These are phyloP conservation scores for Paramecium primaurelia DNA, from an alignment of 73 alveolate species.

Conservation along the genomic window DNA sequence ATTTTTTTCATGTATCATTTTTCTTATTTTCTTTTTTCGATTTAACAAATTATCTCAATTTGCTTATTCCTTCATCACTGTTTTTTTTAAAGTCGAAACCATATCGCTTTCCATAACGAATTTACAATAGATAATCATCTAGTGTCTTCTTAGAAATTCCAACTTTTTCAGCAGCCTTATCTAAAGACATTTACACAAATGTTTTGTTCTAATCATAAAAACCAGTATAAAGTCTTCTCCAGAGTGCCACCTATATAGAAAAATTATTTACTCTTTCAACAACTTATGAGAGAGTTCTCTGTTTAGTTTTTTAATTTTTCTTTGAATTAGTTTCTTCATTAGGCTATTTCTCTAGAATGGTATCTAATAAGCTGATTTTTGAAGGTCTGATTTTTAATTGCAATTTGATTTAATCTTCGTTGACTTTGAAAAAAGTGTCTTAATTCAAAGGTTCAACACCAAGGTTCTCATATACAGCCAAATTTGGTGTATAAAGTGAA, in stretches of 20 bases:
- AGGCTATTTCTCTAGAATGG: not conserved
- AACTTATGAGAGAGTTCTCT: slow-evolving; percentile 8
- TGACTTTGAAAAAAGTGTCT: not conserved
- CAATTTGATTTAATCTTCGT: not conserved
- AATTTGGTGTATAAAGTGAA: not conserved
- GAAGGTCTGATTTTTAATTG: not conserved
- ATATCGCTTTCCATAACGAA: slow-evolving; percentile 50
- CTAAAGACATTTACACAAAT: slow-evolving; percentile 74
- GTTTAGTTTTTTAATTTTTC: not conserved
- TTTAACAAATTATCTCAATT: slow-evolving; percentile 26
- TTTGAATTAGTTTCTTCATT: not conserved
- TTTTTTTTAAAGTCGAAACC: slow-evolving; percentile 29
- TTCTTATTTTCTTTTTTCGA: slow-evolving; percentile 2
- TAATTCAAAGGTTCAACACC: not conserved
- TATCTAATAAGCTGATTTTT: not conserved
- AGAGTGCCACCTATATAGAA: slow-evolving; percentile 76
- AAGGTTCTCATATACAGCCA: not conserved
- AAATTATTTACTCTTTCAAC: not conserved
- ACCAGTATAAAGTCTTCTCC: slow-evolving; percentile 97
- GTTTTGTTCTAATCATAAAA: slow-evolving; percentile 75
- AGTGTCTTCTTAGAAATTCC: slow-evolving; percentile 85
- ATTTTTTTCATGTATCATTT: not conserved
- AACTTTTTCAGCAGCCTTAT: slow-evolving; percentile 90
- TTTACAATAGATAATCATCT: slow-evolving; percentile 82
- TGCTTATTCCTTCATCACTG: slow-evolving; percentile 14